phyloP scores from a whole-genome alignment of 805 yeast genomes.

The Starmerella potacharoeniae region DNA sequence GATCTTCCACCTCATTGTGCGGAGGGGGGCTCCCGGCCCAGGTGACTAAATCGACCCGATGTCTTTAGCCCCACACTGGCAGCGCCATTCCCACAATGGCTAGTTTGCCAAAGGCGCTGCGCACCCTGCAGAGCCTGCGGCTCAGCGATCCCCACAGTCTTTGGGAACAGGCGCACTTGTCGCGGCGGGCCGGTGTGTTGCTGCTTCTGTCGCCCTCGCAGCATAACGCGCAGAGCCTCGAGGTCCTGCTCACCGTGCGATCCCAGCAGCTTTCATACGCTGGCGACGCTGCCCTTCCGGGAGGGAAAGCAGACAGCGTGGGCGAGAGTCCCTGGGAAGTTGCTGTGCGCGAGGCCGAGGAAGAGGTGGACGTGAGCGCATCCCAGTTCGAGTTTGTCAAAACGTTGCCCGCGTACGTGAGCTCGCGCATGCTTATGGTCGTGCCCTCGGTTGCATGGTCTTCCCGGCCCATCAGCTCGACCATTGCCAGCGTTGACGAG shows the following conservation, averaged over 20 bases:
- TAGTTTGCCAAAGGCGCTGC: background rate
- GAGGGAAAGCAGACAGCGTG: slow-evolving; percentile 70
- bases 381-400: slow-evolving; percentile 49
- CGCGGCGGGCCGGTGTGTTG: slow-evolving; percentile 69
- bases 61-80: no score
- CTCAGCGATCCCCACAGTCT: slow-evolving; percentile 11
- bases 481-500: slow-evolving; percentile 19
- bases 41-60: background rate
- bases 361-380: slow-evolving; percentile 70
- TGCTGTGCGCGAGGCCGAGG: slow-evolving; percentile 73
- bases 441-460: slow-evolving; percentile 47
- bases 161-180: slow-evolving; percentile 50
- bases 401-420: slow-evolving; percentile 64
- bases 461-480: background rate
- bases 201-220: slow-evolving; percentile 54
- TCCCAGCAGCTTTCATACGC: slow-evolving; percentile 63
- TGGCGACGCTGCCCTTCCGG: slow-evolving; percentile 88
- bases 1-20: no score
- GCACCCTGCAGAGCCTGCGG: background rate
- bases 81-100: background rate
- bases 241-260: slow-evolving; percentile 71
- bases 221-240: slow-evolving; percentile 40
- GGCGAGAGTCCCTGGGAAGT: slow-evolving; percentile 59
- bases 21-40: background rate
- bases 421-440: slow-evolving; percentile 73